Percentiles rank a stretch among this genome's conserved stretches.
Evolutionary conservation across 805 yeast species (phyloP).

Genomic region (Lipomyces orientalis): DNA sequence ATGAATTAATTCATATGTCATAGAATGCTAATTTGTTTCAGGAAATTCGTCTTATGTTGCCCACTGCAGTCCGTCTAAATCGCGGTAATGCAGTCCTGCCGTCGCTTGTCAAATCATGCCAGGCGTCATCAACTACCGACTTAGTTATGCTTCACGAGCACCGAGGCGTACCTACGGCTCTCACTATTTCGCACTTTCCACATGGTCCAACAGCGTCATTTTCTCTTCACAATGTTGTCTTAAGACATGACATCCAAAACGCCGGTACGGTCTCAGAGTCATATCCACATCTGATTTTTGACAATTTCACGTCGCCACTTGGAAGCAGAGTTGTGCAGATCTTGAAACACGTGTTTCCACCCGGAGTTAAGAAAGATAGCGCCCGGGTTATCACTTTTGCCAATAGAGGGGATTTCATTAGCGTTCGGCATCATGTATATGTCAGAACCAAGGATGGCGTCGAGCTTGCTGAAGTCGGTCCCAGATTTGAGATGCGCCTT

Average conservation of each 20-base stretch:
- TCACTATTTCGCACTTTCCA: constrained; percentile 93
- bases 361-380: constrained; percentile 91
- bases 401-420: constrained; percentile 87
- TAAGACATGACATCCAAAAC: constrained; percentile 88
- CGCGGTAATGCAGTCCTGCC: constrained; percentile 93
- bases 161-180: constrained; percentile 95
- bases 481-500: constrained; percentile 96
- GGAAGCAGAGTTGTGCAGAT: constrained; percentile 83
- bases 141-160: constrained; percentile 89
- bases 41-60: constrained; percentile 87
- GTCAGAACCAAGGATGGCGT: constrained; percentile 86
- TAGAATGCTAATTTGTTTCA: constrained; percentile 1
- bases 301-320: constrained; percentile 78
- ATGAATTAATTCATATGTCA: not conserved
- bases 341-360: constrained; percentile 89
- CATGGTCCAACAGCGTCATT: constrained; percentile 97
- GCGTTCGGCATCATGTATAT: constrained; percentile 94
- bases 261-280: constrained; percentile 89
- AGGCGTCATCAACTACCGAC: constrained; percentile 81
- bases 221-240: constrained; percentile 90
- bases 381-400: constrained; percentile 92
- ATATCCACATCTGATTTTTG: constrained; percentile 92
- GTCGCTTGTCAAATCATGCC: constrained; percentile 81
- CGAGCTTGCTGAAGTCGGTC: constrained; percentile 95
- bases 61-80: constrained; percentile 85